Conservation (phyloP, 2,329 filamentous ascomycete genomes). For the Cytospora piceae region DNA sequence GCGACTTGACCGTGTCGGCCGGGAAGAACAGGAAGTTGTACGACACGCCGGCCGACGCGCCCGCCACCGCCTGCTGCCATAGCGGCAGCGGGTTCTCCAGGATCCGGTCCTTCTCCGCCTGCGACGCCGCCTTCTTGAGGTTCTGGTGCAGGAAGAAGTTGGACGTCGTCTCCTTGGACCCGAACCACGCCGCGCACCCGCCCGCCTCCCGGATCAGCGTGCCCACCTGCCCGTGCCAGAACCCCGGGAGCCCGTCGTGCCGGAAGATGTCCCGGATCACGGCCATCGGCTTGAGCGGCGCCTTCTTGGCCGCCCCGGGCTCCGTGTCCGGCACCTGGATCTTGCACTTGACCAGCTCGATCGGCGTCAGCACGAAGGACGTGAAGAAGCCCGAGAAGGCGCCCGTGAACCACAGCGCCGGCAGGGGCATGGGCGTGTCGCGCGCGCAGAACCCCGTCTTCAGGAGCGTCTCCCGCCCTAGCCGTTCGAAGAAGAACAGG, state of each 20-base stretch:
- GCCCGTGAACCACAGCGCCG: conserved; percentile 76
- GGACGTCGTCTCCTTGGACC: conserved; percentile 80
- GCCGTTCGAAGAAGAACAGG: conserved; percentile 87
- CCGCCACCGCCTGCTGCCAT: conserved; percentile 85
- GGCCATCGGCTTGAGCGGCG: conserved; percentile 64
- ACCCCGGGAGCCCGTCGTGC: conserved; percentile 80
- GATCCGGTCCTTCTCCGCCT: conserved; percentile 46
- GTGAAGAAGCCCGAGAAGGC: conserved; percentile 88
- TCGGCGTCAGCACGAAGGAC: conserved; percentile 87
- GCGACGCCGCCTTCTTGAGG: conserved; percentile 45
- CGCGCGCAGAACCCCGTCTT: conserved; percentile 51
- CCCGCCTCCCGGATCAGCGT: conserved; percentile 94
- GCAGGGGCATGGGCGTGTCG: conserved; percentile 70
- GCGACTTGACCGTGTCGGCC: conserved; percentile 94
- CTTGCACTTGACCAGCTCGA: conserved; percentile 97
- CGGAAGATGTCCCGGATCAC: conserved; percentile 81
- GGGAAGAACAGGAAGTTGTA: conserved; percentile 99
- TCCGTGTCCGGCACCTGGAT: conserved; percentile 75
- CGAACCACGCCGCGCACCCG: conserved; percentile 94
- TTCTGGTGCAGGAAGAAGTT: conserved; percentile 68
- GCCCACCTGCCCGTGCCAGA: conserved; percentile 94
- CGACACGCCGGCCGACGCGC: conserved; percentile 84
- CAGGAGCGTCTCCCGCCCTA: conserved; percentile 70
- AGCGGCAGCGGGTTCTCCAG: conserved; percentile 66
- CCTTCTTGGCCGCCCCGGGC: conserved; percentile 44